Evolutionary conservation across 768 basidiomycete genomes (phyloP).

Genomic region (Gloeophyllum trabeum): DNA sequence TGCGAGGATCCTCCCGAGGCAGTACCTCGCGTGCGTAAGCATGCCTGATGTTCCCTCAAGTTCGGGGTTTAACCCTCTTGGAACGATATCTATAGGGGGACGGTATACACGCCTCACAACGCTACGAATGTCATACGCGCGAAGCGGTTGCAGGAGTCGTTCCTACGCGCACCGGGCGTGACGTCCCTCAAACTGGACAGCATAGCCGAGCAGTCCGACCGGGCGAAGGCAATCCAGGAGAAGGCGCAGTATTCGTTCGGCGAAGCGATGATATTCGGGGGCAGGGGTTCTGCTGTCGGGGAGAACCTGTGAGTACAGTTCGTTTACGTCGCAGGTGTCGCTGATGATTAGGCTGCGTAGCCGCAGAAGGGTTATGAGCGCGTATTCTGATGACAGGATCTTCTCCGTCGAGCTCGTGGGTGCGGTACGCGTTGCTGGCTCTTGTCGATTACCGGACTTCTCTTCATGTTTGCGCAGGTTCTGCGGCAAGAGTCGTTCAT

Average conservation of each 20-base stretch:
- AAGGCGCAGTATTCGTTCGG: not conserved
- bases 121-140: not conserved
- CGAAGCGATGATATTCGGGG: not conserved
- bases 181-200: not conserved
- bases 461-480: conserved; percentile 21
- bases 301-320: not conserved
- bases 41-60: not conserved
- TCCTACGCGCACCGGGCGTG: not conserved
- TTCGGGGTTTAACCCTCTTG: not conserved
- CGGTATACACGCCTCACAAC: not conserved
- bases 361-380: conserved; percentile 27
- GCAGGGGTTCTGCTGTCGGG: not conserved
- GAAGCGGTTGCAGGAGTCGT: not conserved
- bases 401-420: conserved; percentile 50
- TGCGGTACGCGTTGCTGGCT: conserved; percentile 26
- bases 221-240: not conserved
- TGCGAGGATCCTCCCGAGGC: not conserved
- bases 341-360: not conserved
- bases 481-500: conserved; percentile 47
- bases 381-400: conserved; percentile 37
- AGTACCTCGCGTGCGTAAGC: not conserved
- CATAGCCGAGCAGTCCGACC: not conserved
- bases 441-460: not conserved
- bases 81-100: not conserved
- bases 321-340: not conserved